Evolutionary conservation across 2,329 filamentous ascomycete genomes (phyloP).

Genomic region (Pseudocercospora crystallina): DNA sequence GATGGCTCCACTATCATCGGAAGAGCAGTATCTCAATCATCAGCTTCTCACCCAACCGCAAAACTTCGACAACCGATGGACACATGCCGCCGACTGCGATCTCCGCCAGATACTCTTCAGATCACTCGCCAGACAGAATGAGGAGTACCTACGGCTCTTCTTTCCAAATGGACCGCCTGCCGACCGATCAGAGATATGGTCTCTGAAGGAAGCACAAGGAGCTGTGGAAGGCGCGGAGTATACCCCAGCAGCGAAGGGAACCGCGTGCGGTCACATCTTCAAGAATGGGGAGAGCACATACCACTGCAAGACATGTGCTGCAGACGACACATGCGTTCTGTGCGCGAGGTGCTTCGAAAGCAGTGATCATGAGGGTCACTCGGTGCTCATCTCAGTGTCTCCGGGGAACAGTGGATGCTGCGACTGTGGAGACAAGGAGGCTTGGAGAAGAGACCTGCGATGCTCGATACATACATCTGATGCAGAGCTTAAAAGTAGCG

Average conservation of each 20-base stretch:
- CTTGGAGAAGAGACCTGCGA: conserved; percentile 82
- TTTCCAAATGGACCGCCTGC: conserved; percentile 67
- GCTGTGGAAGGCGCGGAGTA: conserved; percentile 95
- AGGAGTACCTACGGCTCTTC: conserved; percentile 73
- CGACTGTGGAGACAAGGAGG: conserved; percentile 94
- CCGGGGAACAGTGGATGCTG: conserved; percentile 93
- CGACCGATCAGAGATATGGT: conserved; percentile 53
- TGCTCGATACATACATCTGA: conserved; percentile 83
- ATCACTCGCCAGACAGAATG: conserved; percentile 74
- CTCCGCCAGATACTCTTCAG: conserved; percentile 81
- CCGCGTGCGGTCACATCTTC: conserved; percentile 96
- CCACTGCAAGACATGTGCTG: conserved; percentile 87
- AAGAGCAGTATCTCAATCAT: conserved; percentile 79
- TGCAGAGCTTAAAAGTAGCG: conserved; percentile 44
- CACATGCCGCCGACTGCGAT: conserved; percentile 65
- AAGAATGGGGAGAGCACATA: conserved; percentile 92
- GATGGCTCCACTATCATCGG: conserved; percentile 36
- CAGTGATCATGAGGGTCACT: conserved; percentile 90
- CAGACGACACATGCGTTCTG: conserved; percentile 92
- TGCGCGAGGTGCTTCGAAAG: conserved; percentile 94
- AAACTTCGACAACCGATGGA: conserved; percentile 73
- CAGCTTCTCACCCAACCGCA: conserved; percentile 76
- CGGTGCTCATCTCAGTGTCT: conserved; percentile 84
- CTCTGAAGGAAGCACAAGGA: conserved; percentile 82
- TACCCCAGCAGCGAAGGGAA: conserved; percentile 84